A percentile compares a stretch with the other conserved stretches of the same genome.
These are phyloP conservation scores for Podospora anserina DNA, from an alignment of 495 filamentous ascomycete genomes.

Conservation along the genomic window DNA sequence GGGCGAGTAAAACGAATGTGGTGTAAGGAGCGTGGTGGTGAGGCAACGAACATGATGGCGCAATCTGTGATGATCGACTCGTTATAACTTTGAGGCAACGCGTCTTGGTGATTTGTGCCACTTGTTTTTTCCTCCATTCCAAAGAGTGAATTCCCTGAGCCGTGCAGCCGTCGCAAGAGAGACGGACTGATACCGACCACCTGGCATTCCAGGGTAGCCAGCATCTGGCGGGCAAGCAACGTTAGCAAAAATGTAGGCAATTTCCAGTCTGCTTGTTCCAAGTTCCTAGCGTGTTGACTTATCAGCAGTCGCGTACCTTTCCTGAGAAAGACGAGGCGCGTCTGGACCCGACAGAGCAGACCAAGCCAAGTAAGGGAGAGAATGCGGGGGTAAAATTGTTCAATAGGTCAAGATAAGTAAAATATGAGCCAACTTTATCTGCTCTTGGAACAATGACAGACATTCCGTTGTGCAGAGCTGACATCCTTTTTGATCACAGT, in stretches of 20 bases:
- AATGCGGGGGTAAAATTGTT: background rate
- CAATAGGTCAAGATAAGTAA: too few species aligned
- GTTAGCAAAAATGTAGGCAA: background rate
- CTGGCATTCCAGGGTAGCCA: background rate
- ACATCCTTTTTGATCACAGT: too few species aligned
- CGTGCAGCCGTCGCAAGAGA: background rate
- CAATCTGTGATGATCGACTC: background rate
- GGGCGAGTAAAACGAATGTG: background rate
- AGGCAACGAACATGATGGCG: background rate
- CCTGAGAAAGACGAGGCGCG: background rate
- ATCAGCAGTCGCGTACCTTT: background rate
- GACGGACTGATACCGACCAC: background rate
- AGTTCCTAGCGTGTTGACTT: background rate
- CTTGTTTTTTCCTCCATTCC: conserved; percentile 3
- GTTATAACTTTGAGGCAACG: background rate
- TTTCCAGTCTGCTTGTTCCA: background rate
- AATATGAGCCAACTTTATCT: too few species aligned
- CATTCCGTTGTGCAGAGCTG: background rate
- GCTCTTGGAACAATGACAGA: background rate
- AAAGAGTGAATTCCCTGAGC: background rate
- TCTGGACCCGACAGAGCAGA: background rate
- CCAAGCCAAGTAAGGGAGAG: background rate
- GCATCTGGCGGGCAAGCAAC: background rate
- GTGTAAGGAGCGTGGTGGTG: background rate
- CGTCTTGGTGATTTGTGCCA: background rate